Evolutionary conservation across 768 basidiomycete species (phyloP), one percentile per base, ranked within the genome.

Genomic region (Amanita thiersii): DNA sequence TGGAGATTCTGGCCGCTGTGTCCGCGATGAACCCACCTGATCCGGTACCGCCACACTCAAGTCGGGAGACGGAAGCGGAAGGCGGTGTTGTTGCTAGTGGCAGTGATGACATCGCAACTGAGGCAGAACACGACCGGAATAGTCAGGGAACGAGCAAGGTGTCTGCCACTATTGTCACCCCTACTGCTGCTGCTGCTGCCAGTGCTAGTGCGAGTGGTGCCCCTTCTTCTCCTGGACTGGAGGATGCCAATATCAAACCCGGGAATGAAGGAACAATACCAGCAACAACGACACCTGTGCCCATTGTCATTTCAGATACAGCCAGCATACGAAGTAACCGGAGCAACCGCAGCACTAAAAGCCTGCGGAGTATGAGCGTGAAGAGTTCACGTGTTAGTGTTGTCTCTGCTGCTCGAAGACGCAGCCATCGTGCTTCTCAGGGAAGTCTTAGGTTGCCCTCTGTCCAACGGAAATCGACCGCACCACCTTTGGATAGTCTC

Each of bases 381-480:
- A 39, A 26, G 15, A 39, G 38, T 18, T 26, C 38, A 5, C 60
- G 64, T 24, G 52, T 63, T 10, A 65, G 66, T 26, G 66, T 70
- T 5, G 67, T 88, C 2, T 69, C 70, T 3, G 79, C 86, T 3
- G 86, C 86, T 1, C 73, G 75, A 44, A 72, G 63, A 44, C 72
- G 84, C 29, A 83, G 80, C 55, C 64, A 68, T 31, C 68, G 81
- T 1, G 67, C 75, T 5, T 84, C 82, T 3, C 75, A 79, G 49
- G 71, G 75, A 17, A 85, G 81, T 52, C 60, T 88, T 5, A 74
- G 85, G 1, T 61, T 86, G 17, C n/a, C n/a, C 79, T 75, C 37
- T 66, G 37, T 20, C 19, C 37, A 44, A 10, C 43, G 23, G 7
- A 44, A 44, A 28, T 12, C 20, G 11, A 38, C 24, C 10, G 5